Conservation (phyloP, 768 basidiomycete species). For the Trametes meyenii region DNA sequence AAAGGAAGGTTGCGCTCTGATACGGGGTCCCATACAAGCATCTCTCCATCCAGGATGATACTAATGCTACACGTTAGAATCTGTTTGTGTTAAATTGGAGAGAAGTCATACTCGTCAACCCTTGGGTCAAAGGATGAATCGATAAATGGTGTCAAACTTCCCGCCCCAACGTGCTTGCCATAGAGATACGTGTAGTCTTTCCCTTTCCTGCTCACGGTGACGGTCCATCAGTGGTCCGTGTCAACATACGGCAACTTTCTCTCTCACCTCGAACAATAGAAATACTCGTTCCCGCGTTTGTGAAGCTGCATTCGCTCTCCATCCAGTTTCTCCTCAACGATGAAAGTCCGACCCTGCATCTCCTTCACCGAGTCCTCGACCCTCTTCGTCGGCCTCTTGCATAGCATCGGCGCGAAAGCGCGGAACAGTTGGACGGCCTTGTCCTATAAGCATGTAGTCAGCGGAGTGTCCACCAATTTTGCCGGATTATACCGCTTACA, state of each 20-base stretch:
- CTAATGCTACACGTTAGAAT: constrained; percentile 42
- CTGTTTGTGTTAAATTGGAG: background rate
- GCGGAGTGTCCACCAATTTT: background rate
- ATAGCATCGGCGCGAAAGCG: constrained; percentile 94
- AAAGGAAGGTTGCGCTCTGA: constrained; percentile 89
- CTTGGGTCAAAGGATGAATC: constrained; percentile 72
- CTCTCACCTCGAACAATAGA: constrained; percentile 84
- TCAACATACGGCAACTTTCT: background rate
- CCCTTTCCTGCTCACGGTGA: constrained; percentile 77
- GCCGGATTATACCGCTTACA: constrained; percentile 34
- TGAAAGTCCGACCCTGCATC: constrained; percentile 78
- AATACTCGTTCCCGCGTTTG: constrained; percentile 87
- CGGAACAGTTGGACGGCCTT: constrained; percentile 82
- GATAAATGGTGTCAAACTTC: constrained; percentile 89
- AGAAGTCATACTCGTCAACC: constrained; percentile 71
- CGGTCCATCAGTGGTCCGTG: background rate
- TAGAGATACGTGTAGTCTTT: constrained; percentile 93
- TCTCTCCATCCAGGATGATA: constrained; percentile 95
- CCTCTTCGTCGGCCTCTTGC: constrained; percentile 81
- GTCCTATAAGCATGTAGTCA: constrained; percentile 51
- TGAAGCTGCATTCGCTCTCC: constrained; percentile 97
- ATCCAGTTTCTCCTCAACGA: constrained; percentile 97
- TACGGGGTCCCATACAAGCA: constrained; percentile 97
- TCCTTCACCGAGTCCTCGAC: constrained; percentile 84
- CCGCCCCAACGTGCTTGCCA: constrained; percentile 78